Evolutionary conservation across 2,329 filamentous ascomycete genomes (phyloP).

Genomic region (Davidsoniella australis): DNA sequence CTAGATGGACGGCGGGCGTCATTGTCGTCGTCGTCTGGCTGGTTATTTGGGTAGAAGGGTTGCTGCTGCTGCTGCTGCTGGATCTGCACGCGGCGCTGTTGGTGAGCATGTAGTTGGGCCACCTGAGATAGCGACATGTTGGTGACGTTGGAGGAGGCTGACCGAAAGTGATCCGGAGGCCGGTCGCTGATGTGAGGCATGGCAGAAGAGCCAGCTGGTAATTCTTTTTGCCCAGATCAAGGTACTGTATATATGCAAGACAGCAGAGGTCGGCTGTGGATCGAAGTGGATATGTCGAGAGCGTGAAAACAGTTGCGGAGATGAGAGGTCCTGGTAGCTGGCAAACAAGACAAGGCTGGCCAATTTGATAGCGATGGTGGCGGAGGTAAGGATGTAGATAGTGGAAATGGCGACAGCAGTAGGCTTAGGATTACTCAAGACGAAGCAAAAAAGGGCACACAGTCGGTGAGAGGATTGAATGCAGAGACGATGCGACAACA

Average conservation of each 20-base stretch:
- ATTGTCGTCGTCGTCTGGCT: slow-evolving; percentile 1
- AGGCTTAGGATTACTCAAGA: too few species aligned
- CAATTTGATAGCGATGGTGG: too few species aligned
- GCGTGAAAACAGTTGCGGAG: too few species aligned
- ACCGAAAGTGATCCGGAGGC: background rate
- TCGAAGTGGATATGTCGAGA: too few species aligned
- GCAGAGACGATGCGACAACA: background rate
- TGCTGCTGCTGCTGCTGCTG: background rate
- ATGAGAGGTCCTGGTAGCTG: too few species aligned
- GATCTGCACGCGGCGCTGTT: background rate
- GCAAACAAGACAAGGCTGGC: too few species aligned
- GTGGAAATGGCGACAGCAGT: too few species aligned
- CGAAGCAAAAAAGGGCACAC: background rate
- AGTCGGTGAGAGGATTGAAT: background rate
- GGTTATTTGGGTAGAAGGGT: background rate
- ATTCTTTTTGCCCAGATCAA: too few species aligned
- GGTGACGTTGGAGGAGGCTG: background rate
- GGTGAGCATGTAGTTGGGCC: background rate
- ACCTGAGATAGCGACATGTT: background rate
- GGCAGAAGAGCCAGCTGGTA: background rate
- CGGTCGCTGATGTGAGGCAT: background rate
- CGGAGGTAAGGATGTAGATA: too few species aligned
- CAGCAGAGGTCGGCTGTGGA: too few species aligned
- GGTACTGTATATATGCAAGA: too few species aligned
- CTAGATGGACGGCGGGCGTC: slow-evolving; percentile 27